phyloP scores from a whole-genome alignment of 2,329 filamentous ascomycete species.

The Coccinonectria pachysandricola region DNA sequence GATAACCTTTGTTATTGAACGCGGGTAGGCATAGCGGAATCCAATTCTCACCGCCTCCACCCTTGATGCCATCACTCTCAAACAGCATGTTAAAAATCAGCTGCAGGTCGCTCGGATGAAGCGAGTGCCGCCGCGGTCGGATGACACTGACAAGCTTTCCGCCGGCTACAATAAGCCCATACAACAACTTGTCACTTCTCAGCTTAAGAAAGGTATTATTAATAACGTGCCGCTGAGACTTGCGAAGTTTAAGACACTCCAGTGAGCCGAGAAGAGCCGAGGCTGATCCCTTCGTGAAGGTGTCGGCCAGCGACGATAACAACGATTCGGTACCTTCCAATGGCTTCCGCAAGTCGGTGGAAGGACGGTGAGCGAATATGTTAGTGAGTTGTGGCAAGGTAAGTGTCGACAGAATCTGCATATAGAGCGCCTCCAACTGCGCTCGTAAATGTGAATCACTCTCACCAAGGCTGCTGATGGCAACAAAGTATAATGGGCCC shows the following conservation, averaged over 20 bases:
- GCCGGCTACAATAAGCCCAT: constrained; percentile 86
- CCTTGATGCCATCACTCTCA: constrained; percentile 83
- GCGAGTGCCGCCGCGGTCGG: constrained; percentile 83
- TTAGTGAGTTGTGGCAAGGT: constrained; percentile 78
- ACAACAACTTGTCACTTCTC: constrained; percentile 69
- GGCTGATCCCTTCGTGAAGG: constrained; percentile 85
- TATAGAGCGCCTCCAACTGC: constrained; percentile 90
- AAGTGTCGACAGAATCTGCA: constrained; percentile 93
- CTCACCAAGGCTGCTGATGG: constrained; percentile 85
- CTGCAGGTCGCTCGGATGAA: constrained; percentile 91
- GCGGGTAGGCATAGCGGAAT: constrained; percentile 90
- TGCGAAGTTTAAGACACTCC: constrained; percentile 86
- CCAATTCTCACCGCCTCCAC: constrained; percentile 90
- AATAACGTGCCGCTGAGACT: constrained; percentile 74
- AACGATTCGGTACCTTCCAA: constrained; percentile 85
- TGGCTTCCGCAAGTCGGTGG: constrained; percentile 84
- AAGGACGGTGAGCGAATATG: constrained; percentile 82
- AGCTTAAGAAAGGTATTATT: constrained; percentile 79
- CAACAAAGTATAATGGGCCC: constrained; percentile 84
- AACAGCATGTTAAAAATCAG: constrained; percentile 99
- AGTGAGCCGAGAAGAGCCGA: constrained; percentile 81
- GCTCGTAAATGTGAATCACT: constrained; percentile 78
- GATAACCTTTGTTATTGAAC: constrained; percentile 92
- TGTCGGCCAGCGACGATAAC: constrained; percentile 84
- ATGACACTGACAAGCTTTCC: constrained; percentile 91